These are phyloP conservation scores for Trypanosoma brucei DNA, from an alignment of 208 protist genomes.

Conservation along the genomic window DNA sequence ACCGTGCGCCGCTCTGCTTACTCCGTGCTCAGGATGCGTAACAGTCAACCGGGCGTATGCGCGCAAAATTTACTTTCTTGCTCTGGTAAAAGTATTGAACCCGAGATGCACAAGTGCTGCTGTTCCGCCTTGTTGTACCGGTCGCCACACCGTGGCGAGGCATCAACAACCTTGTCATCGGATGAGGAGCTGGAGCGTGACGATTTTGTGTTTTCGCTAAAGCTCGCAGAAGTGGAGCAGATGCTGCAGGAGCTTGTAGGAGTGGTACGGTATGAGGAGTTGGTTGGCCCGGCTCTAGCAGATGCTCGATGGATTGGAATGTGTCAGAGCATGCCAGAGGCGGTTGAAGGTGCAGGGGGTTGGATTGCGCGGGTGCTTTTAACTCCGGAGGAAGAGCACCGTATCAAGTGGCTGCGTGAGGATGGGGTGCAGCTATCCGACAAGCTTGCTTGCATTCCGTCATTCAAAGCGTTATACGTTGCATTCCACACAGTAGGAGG, in stretches of 20 bases:
- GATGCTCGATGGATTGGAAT: slow-evolving; percentile 24
- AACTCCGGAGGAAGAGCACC: slow-evolving; percentile 66
- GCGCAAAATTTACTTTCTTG: slow-evolving; percentile 28
- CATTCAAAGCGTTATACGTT: slow-evolving; percentile 67
- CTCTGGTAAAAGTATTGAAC: neutral
- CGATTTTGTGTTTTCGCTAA: slow-evolving; percentile 60
- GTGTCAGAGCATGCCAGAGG: slow-evolving; percentile 26
- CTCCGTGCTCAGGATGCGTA: slow-evolving; percentile 48
- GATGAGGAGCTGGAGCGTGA: slow-evolving; percentile 36
- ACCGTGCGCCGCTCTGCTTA: slow-evolving; percentile 53
- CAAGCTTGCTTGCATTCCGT: slow-evolving; percentile 55
- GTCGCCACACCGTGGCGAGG: neutral
- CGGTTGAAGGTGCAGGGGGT: neutral
- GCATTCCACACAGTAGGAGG: slow-evolving; percentile 30
- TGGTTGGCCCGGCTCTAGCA: slow-evolving; percentile 27
- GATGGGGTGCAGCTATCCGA: slow-evolving; percentile 33
- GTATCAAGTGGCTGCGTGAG: slow-evolving; percentile 70
- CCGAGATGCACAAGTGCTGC: slow-evolving; percentile 26
- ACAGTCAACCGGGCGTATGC: slow-evolving; percentile 32
- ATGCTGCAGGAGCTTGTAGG: slow-evolving; percentile 16
- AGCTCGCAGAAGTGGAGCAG: slow-evolving; percentile 37
- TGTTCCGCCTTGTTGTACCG: slow-evolving; percentile 33
- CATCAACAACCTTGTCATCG: neutral
- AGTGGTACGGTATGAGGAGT: slow-evolving; percentile 16
- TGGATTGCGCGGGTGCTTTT: slow-evolving; percentile 54